A percentile compares a stretch with the other conserved stretches of the same genome.
Evolutionary conservation across 257 asterid species (phyloP).

Genomic region (Fraxinus pennsylvanica): DNA sequence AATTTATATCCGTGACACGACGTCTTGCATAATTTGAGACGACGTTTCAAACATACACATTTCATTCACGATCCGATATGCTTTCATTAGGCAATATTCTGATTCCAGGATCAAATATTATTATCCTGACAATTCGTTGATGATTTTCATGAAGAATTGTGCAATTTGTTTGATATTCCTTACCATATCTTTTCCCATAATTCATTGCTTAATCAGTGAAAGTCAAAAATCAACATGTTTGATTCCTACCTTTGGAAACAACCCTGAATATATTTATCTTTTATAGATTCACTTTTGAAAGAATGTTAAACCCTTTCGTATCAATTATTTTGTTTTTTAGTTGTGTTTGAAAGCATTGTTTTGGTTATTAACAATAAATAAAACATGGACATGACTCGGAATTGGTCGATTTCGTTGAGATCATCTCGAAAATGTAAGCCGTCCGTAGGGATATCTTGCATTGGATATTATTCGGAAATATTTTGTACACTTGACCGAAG

Average conservation of each 20-base stretch:
- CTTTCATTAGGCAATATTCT: neutral
- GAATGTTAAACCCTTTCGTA: neutral
- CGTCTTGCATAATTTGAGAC: neutral
- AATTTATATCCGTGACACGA: too few species aligned
- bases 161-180: constrained; percentile 1
- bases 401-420: too few species aligned
- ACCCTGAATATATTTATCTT: neutral
- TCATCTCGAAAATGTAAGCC: too few species aligned
- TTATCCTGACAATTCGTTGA: neutral
- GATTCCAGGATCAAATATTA: neutral
- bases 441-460: too few species aligned
- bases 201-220: neutral
- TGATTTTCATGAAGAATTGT: neutral
- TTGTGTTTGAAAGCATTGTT: neutral
- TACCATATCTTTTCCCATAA: neutral
- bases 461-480: too few species aligned
- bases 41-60: neutral
- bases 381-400: too few species aligned
- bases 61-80: neutral
- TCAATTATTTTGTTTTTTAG: neutral
- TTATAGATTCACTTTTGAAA: neutral
- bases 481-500: too few species aligned
- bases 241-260: neutral
- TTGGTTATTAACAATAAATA: too few species aligned
- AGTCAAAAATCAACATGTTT: neutral